Conservation (phyloP, 2,329 filamentous ascomycete genomes). For the Colletotrichum siamense region DNA sequence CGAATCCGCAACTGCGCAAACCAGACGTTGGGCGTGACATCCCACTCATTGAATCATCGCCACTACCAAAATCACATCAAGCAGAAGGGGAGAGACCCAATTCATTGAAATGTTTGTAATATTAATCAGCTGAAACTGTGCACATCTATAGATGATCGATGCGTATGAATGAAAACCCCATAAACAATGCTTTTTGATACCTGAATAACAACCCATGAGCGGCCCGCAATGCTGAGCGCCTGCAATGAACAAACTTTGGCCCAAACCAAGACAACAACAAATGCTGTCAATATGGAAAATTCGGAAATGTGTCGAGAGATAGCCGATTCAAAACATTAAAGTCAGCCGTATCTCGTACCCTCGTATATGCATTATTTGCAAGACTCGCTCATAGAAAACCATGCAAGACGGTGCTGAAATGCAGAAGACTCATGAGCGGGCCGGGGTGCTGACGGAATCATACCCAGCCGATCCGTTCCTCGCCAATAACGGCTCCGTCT, state of each 20-base stretch:
- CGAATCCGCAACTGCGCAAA: not conserved
- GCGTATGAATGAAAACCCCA: not conserved
- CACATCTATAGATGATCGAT: not conserved
- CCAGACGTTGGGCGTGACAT: not conserved
- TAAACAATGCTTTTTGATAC: not conserved
- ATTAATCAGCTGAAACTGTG: not conserved
- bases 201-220: not conserved
- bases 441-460: not conserved
- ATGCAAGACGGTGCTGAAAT: not conserved
- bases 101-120: not conserved
- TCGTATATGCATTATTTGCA: not conserved
- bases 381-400: not conserved
- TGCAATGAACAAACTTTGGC: not conserved
- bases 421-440: not conserved
- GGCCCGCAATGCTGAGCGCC: not conserved
- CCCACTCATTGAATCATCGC: not conserved
- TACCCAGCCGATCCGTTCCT: not conserved
- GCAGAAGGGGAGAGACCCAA: not conserved
- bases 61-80: not conserved
- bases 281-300: not conserved
- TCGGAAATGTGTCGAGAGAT: not conserved
- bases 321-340: not conserved
- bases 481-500: conserved; percentile 8
- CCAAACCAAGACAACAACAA: not conserved
- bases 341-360: not conserved